Evolutionary conservation across 352 stramenopile genomes (phyloP), one percentile per base, ranked within the genome.

Genomic region (Globisporangium camurandrum): DNA sequence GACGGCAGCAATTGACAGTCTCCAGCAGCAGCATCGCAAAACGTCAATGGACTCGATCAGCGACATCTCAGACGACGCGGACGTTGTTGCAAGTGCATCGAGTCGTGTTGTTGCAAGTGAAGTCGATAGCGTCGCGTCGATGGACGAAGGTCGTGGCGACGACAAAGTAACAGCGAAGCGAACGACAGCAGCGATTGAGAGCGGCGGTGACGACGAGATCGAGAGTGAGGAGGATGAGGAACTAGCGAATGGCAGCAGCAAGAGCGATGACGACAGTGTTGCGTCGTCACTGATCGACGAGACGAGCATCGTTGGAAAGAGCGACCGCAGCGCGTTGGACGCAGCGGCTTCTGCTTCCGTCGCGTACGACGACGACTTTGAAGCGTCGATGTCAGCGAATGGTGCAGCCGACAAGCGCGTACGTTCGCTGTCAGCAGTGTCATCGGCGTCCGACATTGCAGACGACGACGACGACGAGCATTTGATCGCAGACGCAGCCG

Each of bases 331-430:
- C n/a, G n/a, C n/a, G n/a, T n/a, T n/a, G n/a, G n/a, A n/a, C n/a
- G n/a, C n/a, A n/a, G n/a, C n/a, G 9, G 30, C 14, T 34, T 34
- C 30, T 8, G 30, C 30, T 16, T 34, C 30, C 8, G 3, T 34
- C 30, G 30, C 30, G 30, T 34, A 34, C 22, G 66, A 76, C 12
- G 71, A 85, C n/a, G 59, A 73, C 28, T 85, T 82, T 27, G 66
- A 73, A 19, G 56, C 30, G 11, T 69, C 64, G 19, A 63, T 55
- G 17, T 44, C 57, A 2, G 59, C 64, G 19, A 23, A 27, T n/a
- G 56, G 47, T 37, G 45, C 22, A 7, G 22, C 11, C 24, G 49
- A 49, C 20, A 39, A 54, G 24, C 45, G 23, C 20, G 30, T n/a
- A n/a, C n/a, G n/a, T n/a, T n/a, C n/a, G n/a, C n/a, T n/a, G n/a